Evolutionary conservation across 495 filamentous ascomycete genomes (phyloP), one percentile per base, ranked within the genome.

Genomic region (Aspergillus haitiensis): DNA sequence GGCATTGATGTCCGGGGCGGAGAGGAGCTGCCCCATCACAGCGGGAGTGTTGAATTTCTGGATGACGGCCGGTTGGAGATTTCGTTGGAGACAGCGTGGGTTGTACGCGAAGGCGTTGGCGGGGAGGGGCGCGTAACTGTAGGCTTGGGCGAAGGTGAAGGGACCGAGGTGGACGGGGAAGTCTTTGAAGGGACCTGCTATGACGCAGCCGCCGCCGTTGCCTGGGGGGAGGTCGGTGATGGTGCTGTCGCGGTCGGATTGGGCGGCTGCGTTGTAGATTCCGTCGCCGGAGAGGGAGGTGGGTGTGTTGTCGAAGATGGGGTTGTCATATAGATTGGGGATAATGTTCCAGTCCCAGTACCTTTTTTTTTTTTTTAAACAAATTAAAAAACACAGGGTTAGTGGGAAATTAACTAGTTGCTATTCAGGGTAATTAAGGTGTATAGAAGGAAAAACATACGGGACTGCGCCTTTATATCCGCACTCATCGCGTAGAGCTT

Each of bases 401-500:
- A 5, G 39, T 42, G 6, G 15, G 39, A 5, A 42, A 8, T 8
- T 15, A 42, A 3, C 15, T 27, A 27, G 21, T 15, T 5, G 11
- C 35, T 7, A 56, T 13, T 10, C 6, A 32, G 44, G 15, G 48
- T 13, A 11, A 64, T 62, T 34, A 35, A 12, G 40, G 16, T 7
- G 21, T 10, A 21, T 2, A 16, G 31, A 39, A 10, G 10, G 13
- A 27, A 10, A 16, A 11, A 47, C 55, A 15, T 31, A 74, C 71
- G 70, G 72, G 51, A 64, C 65, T 33, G 67, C 65, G 35, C 86
- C 86, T 0, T 64, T 82, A 64, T 89, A 92, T 44, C 86, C 86
- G 64, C 89, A 92, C 63, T 93, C 88, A 12, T 85, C 78, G 21
- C 80, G 75, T 18, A 92, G 75, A 2, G 88, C 84, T 65, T 85